These are phyloP conservation scores for Hydnum rufescens DNA, from an alignment of 768 basidiomycete genomes.

Conservation along the genomic window DNA sequence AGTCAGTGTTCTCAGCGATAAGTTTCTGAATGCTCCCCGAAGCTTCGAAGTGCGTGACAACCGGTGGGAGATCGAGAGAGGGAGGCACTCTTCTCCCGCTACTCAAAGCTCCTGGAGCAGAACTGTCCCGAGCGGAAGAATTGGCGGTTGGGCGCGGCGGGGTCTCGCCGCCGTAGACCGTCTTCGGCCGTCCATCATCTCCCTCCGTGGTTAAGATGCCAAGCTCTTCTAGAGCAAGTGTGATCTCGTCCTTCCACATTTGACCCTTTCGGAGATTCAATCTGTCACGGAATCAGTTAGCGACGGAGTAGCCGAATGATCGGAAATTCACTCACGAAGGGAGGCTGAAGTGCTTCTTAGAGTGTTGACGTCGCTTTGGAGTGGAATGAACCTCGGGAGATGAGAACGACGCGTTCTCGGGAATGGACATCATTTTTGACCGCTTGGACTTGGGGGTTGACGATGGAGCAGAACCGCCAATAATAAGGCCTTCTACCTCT, in stretches of 20 bases:
- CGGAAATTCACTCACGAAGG: slow-evolving; percentile 1
- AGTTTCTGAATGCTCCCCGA: background rate
- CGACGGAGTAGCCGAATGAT: background rate
- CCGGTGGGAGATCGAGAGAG: background rate
- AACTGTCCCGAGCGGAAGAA: background rate
- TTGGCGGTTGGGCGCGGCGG: background rate
- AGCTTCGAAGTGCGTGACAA: background rate
- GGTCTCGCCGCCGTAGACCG: too few relatives aligned
- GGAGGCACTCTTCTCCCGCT: background rate
- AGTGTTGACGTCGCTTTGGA: background rate
- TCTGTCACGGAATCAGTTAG: background rate
- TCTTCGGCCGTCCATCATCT: background rate
- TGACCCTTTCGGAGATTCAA: background rate
- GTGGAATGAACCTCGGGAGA: background rate
- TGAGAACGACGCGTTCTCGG: background rate
- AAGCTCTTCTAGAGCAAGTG: slow-evolving; percentile 3
- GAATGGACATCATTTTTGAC: background rate
- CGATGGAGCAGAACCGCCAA: background rate
- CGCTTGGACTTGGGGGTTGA: background rate
- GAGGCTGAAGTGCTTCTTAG: background rate
- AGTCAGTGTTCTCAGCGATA: too few relatives aligned
- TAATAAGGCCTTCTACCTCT: background rate
- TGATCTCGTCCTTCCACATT: background rate
- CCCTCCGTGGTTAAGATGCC: background rate
- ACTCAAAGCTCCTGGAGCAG: too few relatives aligned